These are phyloP conservation scores for Sugiyamaella floridensis DNA, from an alignment of 805 yeast species.

Conservation along the genomic window DNA sequence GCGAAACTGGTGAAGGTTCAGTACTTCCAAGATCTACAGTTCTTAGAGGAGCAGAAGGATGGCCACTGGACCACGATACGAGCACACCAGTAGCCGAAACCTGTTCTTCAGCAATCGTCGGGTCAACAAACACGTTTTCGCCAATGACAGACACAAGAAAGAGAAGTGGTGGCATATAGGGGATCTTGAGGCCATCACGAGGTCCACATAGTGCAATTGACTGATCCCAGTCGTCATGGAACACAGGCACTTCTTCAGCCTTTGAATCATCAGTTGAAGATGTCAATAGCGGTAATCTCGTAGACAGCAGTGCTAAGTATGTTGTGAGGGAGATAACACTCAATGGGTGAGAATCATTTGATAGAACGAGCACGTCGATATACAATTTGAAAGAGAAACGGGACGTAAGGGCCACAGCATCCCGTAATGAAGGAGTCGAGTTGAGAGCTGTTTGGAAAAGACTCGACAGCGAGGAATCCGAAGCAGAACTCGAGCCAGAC, in stretches of 20 bases:
- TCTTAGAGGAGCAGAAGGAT: constrained; percentile 64
- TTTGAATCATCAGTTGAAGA: constrained; percentile 57
- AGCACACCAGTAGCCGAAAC: constrained; percentile 81
- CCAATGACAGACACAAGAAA: constrained; percentile 75
- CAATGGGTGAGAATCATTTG: constrained; percentile 74
- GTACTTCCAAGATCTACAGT: constrained; percentile 51
- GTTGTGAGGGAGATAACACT: constrained; percentile 72
- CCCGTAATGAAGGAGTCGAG: constrained; percentile 42
- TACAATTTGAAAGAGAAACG: constrained; percentile 69
- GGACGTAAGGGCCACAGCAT: constrained; percentile 55
- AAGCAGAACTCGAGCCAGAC: constrained; percentile 49
- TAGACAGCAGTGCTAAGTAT: constrained; percentile 73
- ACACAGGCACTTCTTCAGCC: constrained; percentile 83
- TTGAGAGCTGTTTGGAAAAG: constrained; percentile 43
- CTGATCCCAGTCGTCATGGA: constrained; percentile 79
- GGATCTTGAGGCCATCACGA: constrained; percentile 8
- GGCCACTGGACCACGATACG: constrained; percentile 62
- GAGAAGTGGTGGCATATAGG: constrained; percentile 64
- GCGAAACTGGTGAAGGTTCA: constrained; percentile 16
- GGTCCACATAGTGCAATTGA: constrained; percentile 41
- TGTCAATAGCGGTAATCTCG: constrained; percentile 64
- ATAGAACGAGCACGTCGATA: constrained; percentile 73
- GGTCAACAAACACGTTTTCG: constrained; percentile 66
- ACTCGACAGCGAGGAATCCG: constrained; percentile 53
- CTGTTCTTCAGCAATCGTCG: constrained; percentile 80